phyloP scores from a whole-genome alignment of 495 filamentous ascomycete genomes.

The Podospora comata region DNA sequence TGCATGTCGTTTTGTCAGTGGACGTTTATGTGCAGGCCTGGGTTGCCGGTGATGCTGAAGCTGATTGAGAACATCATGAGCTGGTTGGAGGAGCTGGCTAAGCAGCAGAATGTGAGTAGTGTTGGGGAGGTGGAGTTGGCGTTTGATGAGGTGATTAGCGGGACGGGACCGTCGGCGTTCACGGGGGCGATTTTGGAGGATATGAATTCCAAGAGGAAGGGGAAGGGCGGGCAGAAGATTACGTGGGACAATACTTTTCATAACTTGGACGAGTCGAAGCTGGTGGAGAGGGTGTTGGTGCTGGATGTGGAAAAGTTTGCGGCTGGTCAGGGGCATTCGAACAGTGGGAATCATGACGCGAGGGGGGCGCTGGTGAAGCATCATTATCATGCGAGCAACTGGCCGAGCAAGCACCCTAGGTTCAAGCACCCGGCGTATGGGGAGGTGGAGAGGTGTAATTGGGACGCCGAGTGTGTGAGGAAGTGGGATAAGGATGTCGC shows the following conservation, averaged over 20 bases:
- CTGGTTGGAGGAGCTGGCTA: constrained; percentile 52
- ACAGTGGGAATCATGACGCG: constrained; percentile 57
- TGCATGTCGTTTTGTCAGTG: constrained; percentile 62
- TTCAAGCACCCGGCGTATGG: constrained; percentile 57
- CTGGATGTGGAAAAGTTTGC: constrained; percentile 62
- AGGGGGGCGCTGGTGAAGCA: constrained; percentile 57
- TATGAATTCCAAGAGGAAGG: constrained; percentile 17
- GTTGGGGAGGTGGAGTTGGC: constrained; percentile 54
- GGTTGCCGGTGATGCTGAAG: constrained; percentile 55
- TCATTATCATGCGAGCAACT: constrained; percentile 59
- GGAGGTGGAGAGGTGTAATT: constrained; percentile 61
- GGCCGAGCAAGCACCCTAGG: constrained; percentile 55
- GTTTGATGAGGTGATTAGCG: constrained; percentile 61
- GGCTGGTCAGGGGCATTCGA: constrained; percentile 60
- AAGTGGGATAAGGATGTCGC: constrained; percentile 54
- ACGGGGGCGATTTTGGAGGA: constrained; percentile 55
- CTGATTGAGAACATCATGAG: constrained; percentile 55
- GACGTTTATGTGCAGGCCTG: constrained; percentile 60
- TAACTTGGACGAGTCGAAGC: constrained; percentile 52
- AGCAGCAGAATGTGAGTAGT: constrained; percentile 42
- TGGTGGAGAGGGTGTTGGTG: constrained; percentile 54
- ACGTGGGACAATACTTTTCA: constrained; percentile 54
- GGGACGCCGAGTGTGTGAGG: constrained; percentile 53
- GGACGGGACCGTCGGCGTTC: constrained; percentile 63
- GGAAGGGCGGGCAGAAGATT: constrained; percentile 22